Evolutionary conservation across 2,329 filamentous ascomycete species (phyloP).

Genomic region (Cytospora leucostoma): DNA sequence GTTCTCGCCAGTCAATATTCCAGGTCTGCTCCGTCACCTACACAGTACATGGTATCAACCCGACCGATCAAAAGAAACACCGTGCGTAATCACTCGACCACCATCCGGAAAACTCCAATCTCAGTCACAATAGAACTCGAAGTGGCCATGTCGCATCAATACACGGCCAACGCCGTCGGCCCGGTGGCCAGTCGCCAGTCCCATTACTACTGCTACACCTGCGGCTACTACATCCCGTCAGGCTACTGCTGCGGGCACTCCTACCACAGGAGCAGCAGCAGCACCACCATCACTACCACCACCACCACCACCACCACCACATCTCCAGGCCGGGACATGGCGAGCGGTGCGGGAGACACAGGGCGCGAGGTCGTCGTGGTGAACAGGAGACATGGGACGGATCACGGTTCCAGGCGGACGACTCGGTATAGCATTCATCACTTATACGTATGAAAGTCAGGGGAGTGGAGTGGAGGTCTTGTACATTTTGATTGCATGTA

Average conservation of each 20-base stretch:
- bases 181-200: slow-evolving; percentile 1
- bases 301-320: background rate
- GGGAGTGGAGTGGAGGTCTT: background rate
- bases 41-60: no score
- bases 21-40: no score
- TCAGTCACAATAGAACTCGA: background rate
- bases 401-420: slow-evolving; percentile 9
- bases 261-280: slow-evolving; percentile 1
- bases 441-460: slow-evolving; percentile 1
- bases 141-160: background rate
- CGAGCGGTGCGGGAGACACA: background rate
- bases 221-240: slow-evolving; percentile 20
- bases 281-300: background rate
- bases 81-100: no score
- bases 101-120: no score
- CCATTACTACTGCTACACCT: slow-evolving; percentile 21
- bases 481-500: no score
- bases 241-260: slow-evolving; percentile 22
- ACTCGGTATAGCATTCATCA: slow-evolving; percentile 10
- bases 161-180: background rate
- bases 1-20: no score
- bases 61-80: no score
- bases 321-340: background rate
- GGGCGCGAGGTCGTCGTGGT: slow-evolving; percentile 5
- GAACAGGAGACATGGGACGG: slow-evolving; percentile 1